These are phyloP conservation scores for Calonectria crousiana DNA, from an alignment of 2,329 filamentous ascomycete species.

Conservation along the genomic window DNA sequence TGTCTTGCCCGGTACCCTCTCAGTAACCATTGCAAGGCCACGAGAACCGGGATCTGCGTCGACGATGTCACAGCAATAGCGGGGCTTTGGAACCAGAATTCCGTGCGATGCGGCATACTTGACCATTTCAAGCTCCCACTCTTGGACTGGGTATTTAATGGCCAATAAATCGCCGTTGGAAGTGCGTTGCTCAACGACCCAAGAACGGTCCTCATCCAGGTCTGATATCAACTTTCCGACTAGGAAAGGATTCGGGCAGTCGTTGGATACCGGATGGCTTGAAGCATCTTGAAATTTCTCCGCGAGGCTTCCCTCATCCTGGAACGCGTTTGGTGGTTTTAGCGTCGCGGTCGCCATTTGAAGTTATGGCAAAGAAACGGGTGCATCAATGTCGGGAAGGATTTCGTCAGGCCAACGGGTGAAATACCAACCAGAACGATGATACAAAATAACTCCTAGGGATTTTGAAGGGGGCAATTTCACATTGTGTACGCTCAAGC, in stretches of 20 bases:
- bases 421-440: background rate
- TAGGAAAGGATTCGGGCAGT: background rate
- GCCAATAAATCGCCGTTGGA: background rate
- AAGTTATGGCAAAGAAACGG: background rate
- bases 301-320: background rate
- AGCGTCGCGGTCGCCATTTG: background rate
- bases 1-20: background rate
- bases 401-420: background rate
- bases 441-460: background rate
- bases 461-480: background rate
- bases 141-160: background rate
- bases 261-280: background rate
- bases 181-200: background rate
- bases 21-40: background rate
- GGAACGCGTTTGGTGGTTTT: background rate
- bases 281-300: no score
- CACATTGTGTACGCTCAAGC: background rate
- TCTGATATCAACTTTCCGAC: background rate
- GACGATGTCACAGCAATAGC: background rate
- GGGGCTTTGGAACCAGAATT: background rate
- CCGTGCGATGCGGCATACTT: background rate
- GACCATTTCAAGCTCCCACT: slow-evolving; percentile 2
- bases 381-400: background rate
- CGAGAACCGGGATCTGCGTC: background rate
- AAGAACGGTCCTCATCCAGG: background rate